A percentile compares a stretch with the other conserved stretches of the same genome.
phyloP scores from a whole-genome alignment of 768 basidiomycete genomes.

The Tulasnella sp. region DNA sequence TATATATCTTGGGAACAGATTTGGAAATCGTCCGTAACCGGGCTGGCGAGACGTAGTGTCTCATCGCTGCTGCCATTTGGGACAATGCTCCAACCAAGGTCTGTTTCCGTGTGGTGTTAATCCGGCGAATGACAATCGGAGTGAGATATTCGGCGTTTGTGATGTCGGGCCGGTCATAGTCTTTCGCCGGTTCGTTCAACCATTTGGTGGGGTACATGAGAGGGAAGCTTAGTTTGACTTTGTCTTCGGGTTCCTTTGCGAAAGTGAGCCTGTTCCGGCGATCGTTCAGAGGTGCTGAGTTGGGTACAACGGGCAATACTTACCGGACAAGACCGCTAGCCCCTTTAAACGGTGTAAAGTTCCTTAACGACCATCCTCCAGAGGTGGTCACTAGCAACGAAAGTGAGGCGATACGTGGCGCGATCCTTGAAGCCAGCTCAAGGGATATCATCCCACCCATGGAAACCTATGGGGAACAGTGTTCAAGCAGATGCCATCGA shows the following conservation, averaged over 20 bases:
- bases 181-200: conserved; percentile 42
- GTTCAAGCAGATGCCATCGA: background rate
- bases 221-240: conserved; percentile 38
- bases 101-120: conserved; percentile 46
- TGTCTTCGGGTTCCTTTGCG: conserved; percentile 34
- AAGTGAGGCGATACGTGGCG: conserved; percentile 55
- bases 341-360: conserved; percentile 38
- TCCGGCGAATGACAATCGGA: conserved; percentile 41
- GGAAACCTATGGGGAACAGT: conserved; percentile 29
- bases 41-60: conserved; percentile 43
- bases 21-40: conserved; percentile 39
- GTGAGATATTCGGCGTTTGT: conserved; percentile 53
- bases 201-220: conserved; percentile 54
- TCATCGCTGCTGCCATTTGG: conserved; percentile 58
- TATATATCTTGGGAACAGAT: conserved; percentile 51
- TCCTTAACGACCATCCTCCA: conserved; percentile 44
- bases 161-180: conserved; percentile 40
- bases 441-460: conserved; percentile 81
- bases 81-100: conserved; percentile 49
- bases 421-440: conserved; percentile 57
- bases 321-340: background rate
- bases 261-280: conserved; percentile 5
- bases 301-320: background rate
- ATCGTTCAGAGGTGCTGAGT: background rate
- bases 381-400: conserved; percentile 59